These are phyloP conservation scores for Leccinum imitatum DNA, from an alignment of 768 basidiomycete species.

Conservation along the genomic window DNA sequence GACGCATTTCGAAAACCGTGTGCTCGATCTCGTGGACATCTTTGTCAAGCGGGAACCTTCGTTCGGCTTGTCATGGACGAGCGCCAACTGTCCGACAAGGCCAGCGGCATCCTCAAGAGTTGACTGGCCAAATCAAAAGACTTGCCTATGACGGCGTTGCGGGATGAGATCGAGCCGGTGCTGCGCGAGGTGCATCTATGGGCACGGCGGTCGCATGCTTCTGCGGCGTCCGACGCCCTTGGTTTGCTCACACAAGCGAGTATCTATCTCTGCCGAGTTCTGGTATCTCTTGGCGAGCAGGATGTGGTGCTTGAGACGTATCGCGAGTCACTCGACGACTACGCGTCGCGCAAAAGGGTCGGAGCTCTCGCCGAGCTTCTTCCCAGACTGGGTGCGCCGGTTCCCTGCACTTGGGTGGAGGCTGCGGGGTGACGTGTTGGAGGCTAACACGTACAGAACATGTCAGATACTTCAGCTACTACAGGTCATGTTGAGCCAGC, in stretches of 20 bases:
- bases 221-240: slow-evolving; percentile 59
- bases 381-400: slow-evolving; percentile 73
- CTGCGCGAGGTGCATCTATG: slow-evolving; percentile 66
- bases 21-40: slow-evolving; percentile 90
- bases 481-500: slow-evolving; percentile 56
- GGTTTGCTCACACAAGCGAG: slow-evolving; percentile 65
- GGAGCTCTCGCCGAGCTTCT: slow-evolving; percentile 66
- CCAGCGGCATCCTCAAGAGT: slow-evolving; percentile 71
- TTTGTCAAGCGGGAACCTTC: slow-evolving; percentile 73
- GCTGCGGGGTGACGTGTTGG: slow-evolving; percentile 59
- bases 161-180: slow-evolving; percentile 40
- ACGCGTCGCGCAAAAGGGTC: slow-evolving; percentile 78
- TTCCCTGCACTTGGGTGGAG: slow-evolving; percentile 65
- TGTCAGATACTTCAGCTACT: slow-evolving; percentile 74
- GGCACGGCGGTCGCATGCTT: slow-evolving; percentile 64
- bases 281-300: slow-evolving; percentile 38
- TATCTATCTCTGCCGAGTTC: slow-evolving; percentile 63
- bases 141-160: slow-evolving; percentile 37
- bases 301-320: slow-evolving; percentile 55
- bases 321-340: slow-evolving; percentile 67
- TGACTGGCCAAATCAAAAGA: slow-evolving; percentile 78
- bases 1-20: slow-evolving; percentile 93
- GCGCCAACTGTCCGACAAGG: slow-evolving; percentile 84
- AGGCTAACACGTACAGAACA: slow-evolving; percentile 72
- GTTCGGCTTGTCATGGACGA: slow-evolving; percentile 76